Evolutionary conservation across 257 asterid genomes (phyloP).

Genomic region (Vinca minor): DNA sequence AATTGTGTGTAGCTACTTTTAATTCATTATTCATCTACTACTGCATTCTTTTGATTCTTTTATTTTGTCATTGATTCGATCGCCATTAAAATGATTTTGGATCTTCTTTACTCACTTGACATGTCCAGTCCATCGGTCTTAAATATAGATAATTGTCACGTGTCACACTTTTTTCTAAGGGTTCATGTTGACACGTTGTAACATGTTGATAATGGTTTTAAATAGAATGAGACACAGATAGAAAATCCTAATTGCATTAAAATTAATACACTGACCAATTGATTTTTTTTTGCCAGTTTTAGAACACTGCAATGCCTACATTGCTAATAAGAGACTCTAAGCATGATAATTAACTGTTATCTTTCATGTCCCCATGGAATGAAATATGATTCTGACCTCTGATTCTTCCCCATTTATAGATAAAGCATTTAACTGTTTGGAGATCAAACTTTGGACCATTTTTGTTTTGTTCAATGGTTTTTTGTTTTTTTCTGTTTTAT

Average conservation of each 20-base stretch:
- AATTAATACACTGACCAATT: conserved; percentile 10
- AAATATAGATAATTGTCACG: no score
- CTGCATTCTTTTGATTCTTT: conserved; percentile 12
- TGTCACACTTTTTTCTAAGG: no score
- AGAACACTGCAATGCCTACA: conserved; percentile 18
- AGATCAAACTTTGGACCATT: background rate
- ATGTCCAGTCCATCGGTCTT: no score
- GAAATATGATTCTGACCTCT: background rate
- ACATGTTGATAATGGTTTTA: no score
- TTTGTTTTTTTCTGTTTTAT: no score
- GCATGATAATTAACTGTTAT: background rate
- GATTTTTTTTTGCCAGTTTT: conserved; percentile 15
- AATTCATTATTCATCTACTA: no score
- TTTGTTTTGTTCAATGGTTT: no score
- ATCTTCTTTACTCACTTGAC: no score
- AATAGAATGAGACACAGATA: no score
- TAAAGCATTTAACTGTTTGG: background rate
- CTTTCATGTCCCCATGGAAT: background rate
- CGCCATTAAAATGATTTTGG: background rate
- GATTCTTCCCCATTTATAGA: conserved; percentile 12
- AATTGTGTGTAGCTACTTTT: conserved; percentile 17
- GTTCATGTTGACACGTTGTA: no score
- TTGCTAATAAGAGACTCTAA: conserved; percentile 9
- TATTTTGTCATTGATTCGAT: background rate
- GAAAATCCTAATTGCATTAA: no score